phyloP scores from a whole-genome alignment of 495 filamentous ascomycete species.

The Penicillium flavigenum region DNA sequence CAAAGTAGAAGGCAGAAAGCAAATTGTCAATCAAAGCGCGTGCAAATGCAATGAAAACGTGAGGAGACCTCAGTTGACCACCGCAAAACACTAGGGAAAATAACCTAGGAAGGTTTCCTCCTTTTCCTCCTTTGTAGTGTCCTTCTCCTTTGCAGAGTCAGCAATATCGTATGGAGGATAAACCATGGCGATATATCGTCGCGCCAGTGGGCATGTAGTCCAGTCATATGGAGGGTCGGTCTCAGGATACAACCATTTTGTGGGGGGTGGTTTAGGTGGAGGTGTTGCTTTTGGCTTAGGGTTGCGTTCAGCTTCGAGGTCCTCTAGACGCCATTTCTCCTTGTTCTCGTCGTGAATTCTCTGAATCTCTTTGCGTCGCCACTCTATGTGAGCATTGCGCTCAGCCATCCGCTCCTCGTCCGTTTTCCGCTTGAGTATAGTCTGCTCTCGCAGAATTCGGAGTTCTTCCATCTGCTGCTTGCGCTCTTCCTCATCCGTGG shows the following conservation, averaged over 20 bases:
- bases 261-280: background rate
- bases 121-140: background rate
- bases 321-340: background rate
- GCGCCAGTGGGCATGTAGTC: background rate
- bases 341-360: conserved; percentile 24
- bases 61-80: background rate
- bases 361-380: conserved; percentile 56
- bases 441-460: conserved; percentile 62
- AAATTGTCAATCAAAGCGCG: background rate
- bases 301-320: background rate
- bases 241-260: background rate
- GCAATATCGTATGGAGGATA: background rate
- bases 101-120: background rate
- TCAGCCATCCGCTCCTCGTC: conserved; percentile 47
- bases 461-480: conserved; percentile 74
- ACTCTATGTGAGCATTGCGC: conserved; percentile 51
- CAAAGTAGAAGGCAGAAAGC: background rate
- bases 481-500: conserved; percentile 62
- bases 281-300: background rate
- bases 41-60: background rate
- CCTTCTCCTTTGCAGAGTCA: background rate
- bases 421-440: conserved; percentile 60
- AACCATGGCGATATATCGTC: background rate
- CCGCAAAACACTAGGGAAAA: background rate
- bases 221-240: background rate